Base-by-base conservation (phyloP, 306 rosid genomes). In the Echinosophora koreensis region DNA sequence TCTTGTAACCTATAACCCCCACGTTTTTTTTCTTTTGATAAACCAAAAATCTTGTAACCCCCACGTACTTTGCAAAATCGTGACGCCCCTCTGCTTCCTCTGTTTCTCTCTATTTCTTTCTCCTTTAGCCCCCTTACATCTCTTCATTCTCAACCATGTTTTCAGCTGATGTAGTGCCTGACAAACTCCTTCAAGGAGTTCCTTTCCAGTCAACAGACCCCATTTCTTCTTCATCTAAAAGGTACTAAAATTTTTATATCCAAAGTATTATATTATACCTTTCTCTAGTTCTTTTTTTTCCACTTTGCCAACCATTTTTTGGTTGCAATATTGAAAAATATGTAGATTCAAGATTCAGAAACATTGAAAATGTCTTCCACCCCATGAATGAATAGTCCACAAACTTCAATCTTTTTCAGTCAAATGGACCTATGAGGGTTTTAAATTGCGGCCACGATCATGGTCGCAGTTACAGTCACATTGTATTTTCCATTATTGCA, bases 121-220 rank as follows among this genome's bases (percentile, higher is more conserved):
- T 16, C 39, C 56, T 30, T 38, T 38, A 30, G 65, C 30, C 62
- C 41, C 22, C 50, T 30, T 30, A 30, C 32, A 30, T 54, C 51
- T 39, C 41, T 13, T 2, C 14, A 50, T 50, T 50, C 8, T 47
- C 72, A 41, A 82, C 34, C 85, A 90, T 93, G 97, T 69, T 86
- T 80, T 86, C 87, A 16, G 87, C 90, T 52, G 87, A 90, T 82
- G 89, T 85, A 8, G 78, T 91, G 78, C 65, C 91, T 2, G 94
- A 94, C 18, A 78, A 83, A 69, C 41, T 89, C 28, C 85, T 90
- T 82, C 96, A 83, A 7, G 85, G 72, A 27, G 73, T 86, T 73
- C 82, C 78, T 77, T 70, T 74, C n/a, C 67, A 81, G 30, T 79
- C 74, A 30, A 64, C 87, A 41, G 94, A 90, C 46, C 79, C 32